Conservation (phyloP, 75 land plant species). For the Ceratopteris richardii region DNA sequence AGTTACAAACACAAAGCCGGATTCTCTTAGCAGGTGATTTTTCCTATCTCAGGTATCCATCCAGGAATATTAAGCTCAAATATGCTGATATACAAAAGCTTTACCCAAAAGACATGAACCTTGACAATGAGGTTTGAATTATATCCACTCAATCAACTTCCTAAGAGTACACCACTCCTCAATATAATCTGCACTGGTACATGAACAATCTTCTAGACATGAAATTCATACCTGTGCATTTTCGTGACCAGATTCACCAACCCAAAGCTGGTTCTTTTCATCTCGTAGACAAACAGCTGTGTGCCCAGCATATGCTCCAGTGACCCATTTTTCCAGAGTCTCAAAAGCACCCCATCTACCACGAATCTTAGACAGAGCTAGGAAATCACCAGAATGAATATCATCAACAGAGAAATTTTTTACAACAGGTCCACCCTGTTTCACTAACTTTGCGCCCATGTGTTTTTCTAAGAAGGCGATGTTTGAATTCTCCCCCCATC, state of each 20-base stretch:
- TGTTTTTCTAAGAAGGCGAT: constrained; percentile 66
- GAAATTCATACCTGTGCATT: constrained; percentile 58
- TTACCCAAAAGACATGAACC: too few relatives aligned
- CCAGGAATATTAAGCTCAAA: too few relatives aligned
- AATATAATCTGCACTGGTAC: not conserved
- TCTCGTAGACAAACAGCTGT: constrained; percentile 88
- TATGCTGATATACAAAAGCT: too few relatives aligned
- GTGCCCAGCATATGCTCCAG: constrained; percentile 88
- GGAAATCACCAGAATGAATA: constrained; percentile 61
- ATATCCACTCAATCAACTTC: too few relatives aligned
- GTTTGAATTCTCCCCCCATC: constrained; percentile 78
- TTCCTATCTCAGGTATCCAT: too few relatives aligned
- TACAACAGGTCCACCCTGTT: constrained; percentile 40
- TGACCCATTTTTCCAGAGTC: constrained; percentile 72
- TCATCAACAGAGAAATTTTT: constrained; percentile 38
- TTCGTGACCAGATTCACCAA: constrained; percentile 95
- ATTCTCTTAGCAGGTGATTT: too few relatives aligned
- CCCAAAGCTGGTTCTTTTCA: constrained; percentile 86
- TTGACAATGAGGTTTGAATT: too few relatives aligned
- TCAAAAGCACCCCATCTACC: constrained; percentile 74
- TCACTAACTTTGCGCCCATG: constrained; percentile 64
- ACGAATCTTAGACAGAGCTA: constrained; percentile 56
- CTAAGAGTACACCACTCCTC: not conserved
- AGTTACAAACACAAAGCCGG: too few relatives aligned
- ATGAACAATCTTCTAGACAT: too few relatives aligned